phyloP scores from a whole-genome alignment of 2,329 filamentous ascomycete species.

The Clathrospora elynae region DNA sequence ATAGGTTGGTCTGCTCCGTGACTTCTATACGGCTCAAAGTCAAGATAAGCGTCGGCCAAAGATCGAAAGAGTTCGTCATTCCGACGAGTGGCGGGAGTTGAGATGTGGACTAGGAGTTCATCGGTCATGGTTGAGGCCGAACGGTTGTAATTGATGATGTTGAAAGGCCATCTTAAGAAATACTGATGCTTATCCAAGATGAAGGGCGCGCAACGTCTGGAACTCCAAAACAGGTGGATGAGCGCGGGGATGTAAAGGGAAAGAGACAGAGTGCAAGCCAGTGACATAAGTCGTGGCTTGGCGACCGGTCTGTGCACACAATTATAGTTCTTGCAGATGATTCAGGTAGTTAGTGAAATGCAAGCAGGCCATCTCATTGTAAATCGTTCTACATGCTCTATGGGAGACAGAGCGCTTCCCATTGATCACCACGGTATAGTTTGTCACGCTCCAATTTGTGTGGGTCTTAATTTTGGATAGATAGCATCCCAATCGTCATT shows the following conservation, averaged over 20 bases:
- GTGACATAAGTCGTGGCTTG: too few species aligned
- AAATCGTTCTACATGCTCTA: too few species aligned
- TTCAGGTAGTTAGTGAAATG: too few species aligned
- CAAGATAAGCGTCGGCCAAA: slow-evolving; percentile 50
- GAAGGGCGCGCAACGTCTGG: not conserved
- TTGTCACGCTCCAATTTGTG: too few species aligned
- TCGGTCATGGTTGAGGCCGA: slow-evolving; percentile 34
- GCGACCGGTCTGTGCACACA: too few species aligned
- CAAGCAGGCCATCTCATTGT: too few species aligned
- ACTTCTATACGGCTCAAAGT: slow-evolving; percentile 35
- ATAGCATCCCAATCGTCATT: too few species aligned
- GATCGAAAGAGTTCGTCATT: slow-evolving; percentile 51
- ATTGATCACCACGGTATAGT: too few species aligned
- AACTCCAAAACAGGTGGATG: not conserved
- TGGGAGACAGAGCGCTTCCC: too few species aligned
- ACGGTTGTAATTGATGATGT: slow-evolving; percentile 3
- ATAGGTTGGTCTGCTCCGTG: not conserved
- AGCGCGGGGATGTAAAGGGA: not conserved
- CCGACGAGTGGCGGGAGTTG: slow-evolving; percentile 49
- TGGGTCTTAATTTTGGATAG: too few species aligned
- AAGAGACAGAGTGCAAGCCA: not conserved
- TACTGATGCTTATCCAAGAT: not conserved
- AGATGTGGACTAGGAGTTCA: slow-evolving; percentile 55
- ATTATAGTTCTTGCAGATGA: too few species aligned
- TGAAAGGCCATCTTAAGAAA: slow-evolving; percentile 16